Percentiles rank a stretch among this genome's conserved stretches.
Conservation (phyloP, 2,329 filamentous ascomycete genomes). For the Hymenotorrendiella dingleyae region DNA sequence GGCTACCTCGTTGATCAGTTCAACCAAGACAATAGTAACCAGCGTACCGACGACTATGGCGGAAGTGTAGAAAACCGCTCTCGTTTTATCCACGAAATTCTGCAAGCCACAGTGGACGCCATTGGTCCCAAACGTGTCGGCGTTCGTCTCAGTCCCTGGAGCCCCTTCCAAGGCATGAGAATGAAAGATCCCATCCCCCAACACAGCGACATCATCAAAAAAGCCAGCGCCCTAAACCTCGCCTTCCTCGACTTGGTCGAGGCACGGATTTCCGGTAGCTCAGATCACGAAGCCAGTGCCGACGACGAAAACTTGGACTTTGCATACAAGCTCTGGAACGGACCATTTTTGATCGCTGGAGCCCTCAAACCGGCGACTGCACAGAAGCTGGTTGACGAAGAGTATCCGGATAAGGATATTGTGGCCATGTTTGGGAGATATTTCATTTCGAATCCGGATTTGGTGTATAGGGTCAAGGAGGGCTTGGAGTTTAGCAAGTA, state of each 20-base stretch:
- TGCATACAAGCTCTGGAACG: constrained; percentile 39
- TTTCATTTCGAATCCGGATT: constrained; percentile 39
- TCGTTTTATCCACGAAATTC: constrained; percentile 48
- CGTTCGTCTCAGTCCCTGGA: constrained; percentile 56
- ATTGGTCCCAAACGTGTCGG: constrained; percentile 49
- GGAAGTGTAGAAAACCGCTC: constrained; percentile 45
- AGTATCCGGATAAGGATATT: constrained; percentile 30
- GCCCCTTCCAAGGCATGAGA: constrained; percentile 55
- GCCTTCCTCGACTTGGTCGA: constrained; percentile 60
- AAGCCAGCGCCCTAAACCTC: constrained; percentile 45
- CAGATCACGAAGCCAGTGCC: constrained; percentile 37
- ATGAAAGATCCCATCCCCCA: constrained; percentile 59
- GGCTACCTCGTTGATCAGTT: constrained; percentile 25
- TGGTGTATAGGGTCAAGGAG: neutral
- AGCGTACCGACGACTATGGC: constrained; percentile 47
- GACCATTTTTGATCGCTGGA: constrained; percentile 41
- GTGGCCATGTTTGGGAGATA: constrained; percentile 39
- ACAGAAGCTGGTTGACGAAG: constrained; percentile 33
- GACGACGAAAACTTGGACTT: constrained; percentile 35
- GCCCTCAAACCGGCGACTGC: constrained; percentile 38
- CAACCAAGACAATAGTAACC: constrained; percentile 39
- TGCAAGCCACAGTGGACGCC: constrained; percentile 42
- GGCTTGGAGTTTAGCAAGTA: neutral
- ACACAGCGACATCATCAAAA: constrained; percentile 50
- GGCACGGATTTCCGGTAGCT: constrained; percentile 31